Percentiles rank a stretch among this genome's conserved stretches.
These are phyloP conservation scores for Nothophytophthora sp. DNA, from an alignment of 352 stramenopile genomes.

Conservation along the genomic window DNA sequence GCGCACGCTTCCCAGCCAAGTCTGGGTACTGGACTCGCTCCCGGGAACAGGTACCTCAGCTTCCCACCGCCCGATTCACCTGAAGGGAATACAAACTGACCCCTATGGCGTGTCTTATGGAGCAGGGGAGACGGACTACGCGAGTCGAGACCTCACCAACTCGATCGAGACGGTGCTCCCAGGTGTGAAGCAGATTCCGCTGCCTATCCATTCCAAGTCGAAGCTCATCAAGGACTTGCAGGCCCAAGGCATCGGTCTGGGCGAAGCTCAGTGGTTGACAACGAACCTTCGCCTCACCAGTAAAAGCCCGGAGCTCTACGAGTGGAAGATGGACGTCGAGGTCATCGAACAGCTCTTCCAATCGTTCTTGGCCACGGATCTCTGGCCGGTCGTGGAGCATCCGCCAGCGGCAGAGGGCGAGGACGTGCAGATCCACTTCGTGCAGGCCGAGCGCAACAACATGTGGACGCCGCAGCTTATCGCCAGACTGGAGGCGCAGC, in stretches of 20 bases:
- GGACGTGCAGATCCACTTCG: constrained; percentile 72
- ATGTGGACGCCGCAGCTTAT: constrained; percentile 72
- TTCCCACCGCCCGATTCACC: no score
- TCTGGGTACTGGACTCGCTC: constrained; percentile 76
- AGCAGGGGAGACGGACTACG: constrained; percentile 61
- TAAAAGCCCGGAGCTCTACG: constrained; percentile 58
- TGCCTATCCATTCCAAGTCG: constrained; percentile 72
- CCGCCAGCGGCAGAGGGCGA: constrained; percentile 24
- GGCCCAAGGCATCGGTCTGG: constrained; percentile 53
- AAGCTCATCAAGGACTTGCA: constrained; percentile 68
- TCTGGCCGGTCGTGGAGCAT: constrained; percentile 63
- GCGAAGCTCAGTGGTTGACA: constrained; percentile 81
- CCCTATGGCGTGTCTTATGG: neutral
- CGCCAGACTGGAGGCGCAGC: constrained; percentile 40
- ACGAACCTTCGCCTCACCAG: constrained; percentile 67
- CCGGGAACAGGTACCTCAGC: constrained; percentile 66
- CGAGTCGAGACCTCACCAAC: constrained; percentile 53
- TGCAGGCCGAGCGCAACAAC: constrained; percentile 69
- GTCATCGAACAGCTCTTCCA: constrained; percentile 76
- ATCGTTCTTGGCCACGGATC: constrained; percentile 65
- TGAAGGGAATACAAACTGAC: no score
- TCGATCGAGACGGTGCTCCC: constrained; percentile 79
- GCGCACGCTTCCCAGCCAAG: constrained; percentile 43
- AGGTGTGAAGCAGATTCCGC: constrained; percentile 65
- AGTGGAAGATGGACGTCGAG: constrained; percentile 82